A percentile compares a stretch with the other conserved stretches of the same genome.
phyloP scores from a whole-genome alignment of 352 stramenopile genomes.

The Phytophthora nicotianae region DNA sequence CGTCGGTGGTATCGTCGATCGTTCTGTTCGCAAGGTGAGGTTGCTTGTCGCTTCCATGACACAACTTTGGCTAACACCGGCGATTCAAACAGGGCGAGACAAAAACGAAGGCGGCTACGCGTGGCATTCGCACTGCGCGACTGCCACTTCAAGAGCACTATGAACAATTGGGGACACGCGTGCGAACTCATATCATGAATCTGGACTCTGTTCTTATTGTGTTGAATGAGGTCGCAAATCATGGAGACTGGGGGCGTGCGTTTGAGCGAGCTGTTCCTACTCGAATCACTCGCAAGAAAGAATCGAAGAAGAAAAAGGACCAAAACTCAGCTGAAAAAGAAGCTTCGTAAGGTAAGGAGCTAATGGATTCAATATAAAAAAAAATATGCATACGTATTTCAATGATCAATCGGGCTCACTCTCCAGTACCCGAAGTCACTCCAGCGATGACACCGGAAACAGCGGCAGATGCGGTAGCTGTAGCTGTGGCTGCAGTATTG shows the following conservation, averaged over 20 bases:
- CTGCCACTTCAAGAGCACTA: conserved; percentile 75
- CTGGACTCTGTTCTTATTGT: conserved; percentile 77
- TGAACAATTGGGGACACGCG: conserved; percentile 6
- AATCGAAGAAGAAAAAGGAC: conserved; percentile 11
- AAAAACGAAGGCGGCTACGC: conserved; percentile 39
- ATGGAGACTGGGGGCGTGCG: conserved; percentile 66
- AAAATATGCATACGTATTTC: neutral
- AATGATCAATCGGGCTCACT: conserved; percentile 17
- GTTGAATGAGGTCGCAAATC: conserved; percentile 78
- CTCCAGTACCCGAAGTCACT: conserved; percentile 35
- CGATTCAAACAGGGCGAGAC: conserved; percentile 46
- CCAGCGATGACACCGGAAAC: conserved; percentile 73
- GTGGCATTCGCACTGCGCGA: conserved; percentile 42
- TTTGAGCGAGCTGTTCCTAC: conserved; percentile 61
- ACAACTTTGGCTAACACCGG: neutral
- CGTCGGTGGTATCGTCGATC: conserved; percentile 85
- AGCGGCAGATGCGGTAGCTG: conserved; percentile 50
- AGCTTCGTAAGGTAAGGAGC: conserved; percentile 1
- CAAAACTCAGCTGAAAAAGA: neutral
- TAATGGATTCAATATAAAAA: conserved; percentile 18
- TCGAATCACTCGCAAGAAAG: conserved; percentile 44
- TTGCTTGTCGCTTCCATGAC: neutral
- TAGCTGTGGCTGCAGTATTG: conserved; percentile 38
- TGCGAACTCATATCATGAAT: conserved; percentile 77
- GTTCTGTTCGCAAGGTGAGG: conserved; percentile 60